Evolutionary conservation across 2,329 filamentous ascomycete species (phyloP), one percentile per base, ranked within the genome.

Genomic region (Calonectria honghensis): DNA sequence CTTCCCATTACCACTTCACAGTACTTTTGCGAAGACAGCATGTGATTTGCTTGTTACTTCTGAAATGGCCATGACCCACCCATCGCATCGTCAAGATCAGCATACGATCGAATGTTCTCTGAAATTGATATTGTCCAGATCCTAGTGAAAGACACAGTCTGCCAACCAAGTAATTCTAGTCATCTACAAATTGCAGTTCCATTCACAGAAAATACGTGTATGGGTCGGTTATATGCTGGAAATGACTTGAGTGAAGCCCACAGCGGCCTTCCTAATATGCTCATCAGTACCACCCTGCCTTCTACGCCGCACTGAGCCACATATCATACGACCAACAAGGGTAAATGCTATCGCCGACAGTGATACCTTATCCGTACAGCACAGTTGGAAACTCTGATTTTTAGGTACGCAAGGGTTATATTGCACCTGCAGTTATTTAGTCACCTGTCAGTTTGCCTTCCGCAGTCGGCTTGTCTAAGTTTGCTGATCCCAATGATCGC

Each of bases 331-430:
- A 57, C 11, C 16, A 20, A n/a, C 27, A 29, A 41, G 57, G 7
- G 31, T 14, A 41, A 41, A 24, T 39, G 16, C 18, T 61, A 63
- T 63, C 35, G 14, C 14, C 7, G 4, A 4, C 24, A 10, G 9
- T 39, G 20, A 20, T 29, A 41, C 41, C 6, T 41, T 24, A 24
- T 24, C 24, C 24, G 24, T 41, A 13, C 24, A 16, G 24, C 29
- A 11, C 18, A 61, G 16, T 39, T 16, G 18, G 18, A 63, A 57
- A 32, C 29, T 18, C 35, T 39, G 57, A 14, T 41, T 27, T 61
- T 41, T 61, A 41, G 27, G n/a, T 61, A 24, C 57, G 57, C 57
- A 61, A 61, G 57, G 57, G 57, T 61, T 41, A 61, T 61, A 61
- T 61, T 61, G 35, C 57, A 39, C 13, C 20, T 18, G 35, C 24